phyloP scores from a whole-genome alignment of 352 stramenopile genomes.

The Thraustochytrium sp. region DNA sequence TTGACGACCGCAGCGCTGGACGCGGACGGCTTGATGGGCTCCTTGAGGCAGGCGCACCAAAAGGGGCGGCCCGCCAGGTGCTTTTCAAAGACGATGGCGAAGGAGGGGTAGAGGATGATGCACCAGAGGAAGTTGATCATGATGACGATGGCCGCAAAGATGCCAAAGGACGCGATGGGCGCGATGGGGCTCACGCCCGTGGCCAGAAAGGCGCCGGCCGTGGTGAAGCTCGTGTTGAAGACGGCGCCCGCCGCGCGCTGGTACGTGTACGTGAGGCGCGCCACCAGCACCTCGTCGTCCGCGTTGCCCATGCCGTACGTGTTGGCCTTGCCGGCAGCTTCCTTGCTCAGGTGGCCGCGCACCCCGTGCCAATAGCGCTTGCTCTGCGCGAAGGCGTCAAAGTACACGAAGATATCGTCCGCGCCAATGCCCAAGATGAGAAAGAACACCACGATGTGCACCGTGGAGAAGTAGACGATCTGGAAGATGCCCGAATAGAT shows the following conservation, averaged over 20 bases:
- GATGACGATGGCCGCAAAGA: slow-evolving; percentile 58
- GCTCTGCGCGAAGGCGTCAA: slow-evolving; percentile 54
- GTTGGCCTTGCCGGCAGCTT: slow-evolving; percentile 19
- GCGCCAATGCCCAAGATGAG: slow-evolving; percentile 59
- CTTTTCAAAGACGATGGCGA: slow-evolving; percentile 20
- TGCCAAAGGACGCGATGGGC: slow-evolving; percentile 56
- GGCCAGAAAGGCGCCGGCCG: slow-evolving; percentile 53
- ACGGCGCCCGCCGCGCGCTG: slow-evolving; percentile 49
- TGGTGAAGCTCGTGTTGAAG: slow-evolving; percentile 57
- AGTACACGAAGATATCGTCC: slow-evolving; percentile 60
- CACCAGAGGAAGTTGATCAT: slow-evolving; percentile 58
- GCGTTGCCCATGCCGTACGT: slow-evolving; percentile 7
- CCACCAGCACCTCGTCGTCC: slow-evolving; percentile 41
- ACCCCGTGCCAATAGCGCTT: background rate
- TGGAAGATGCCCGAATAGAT: slow-evolving; percentile 56
- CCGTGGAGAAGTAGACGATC: slow-evolving; percentile 58
- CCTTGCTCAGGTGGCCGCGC: background rate
- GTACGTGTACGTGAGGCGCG: slow-evolving; percentile 48
- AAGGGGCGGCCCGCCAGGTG: slow-evolving; percentile 21
- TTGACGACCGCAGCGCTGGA: background rate
- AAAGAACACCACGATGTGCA: slow-evolving; percentile 58
- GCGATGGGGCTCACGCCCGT: slow-evolving; percentile 52
- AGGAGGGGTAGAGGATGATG: slow-evolving; percentile 52
- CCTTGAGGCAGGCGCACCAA: slow-evolving; percentile 41
- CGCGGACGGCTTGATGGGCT: too few relatives aligned